These are phyloP conservation scores for Cryptosporidium ubiquitum DNA, from an alignment of 169 alveolate genomes.

Conservation along the genomic window DNA sequence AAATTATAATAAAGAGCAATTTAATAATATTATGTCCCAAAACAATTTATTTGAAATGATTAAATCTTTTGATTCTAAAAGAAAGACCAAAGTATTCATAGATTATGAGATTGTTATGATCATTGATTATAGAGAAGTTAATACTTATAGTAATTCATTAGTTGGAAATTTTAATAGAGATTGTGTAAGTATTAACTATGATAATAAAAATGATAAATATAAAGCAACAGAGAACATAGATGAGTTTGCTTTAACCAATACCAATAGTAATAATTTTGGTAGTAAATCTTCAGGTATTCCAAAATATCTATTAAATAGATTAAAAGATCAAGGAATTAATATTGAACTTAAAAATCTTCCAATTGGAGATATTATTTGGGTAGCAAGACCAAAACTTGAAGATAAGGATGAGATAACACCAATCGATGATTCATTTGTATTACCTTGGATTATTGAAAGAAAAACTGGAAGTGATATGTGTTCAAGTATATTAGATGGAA, in stretches of 20 bases:
- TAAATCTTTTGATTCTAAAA: background rate
- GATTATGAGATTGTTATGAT: conserved; percentile 70
- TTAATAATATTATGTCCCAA: background rate
- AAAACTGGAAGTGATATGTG: conserved; percentile 85
- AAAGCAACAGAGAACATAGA: background rate
- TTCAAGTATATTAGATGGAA: conserved; percentile 86
- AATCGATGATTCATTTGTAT: conserved; percentile 79
- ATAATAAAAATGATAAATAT: background rate
- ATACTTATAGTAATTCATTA: background rate
- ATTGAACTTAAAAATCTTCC: conserved; percentile 63
- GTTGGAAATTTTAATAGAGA: background rate
- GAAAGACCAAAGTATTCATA: background rate
- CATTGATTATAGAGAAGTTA: conserved; percentile 68
- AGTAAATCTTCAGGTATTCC: conserved; percentile 62
- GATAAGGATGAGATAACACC: conserved; percentile 60
- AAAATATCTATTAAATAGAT: conserved; percentile 28
- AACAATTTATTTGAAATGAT: background rate
- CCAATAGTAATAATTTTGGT: background rate
- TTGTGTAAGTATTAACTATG: background rate
- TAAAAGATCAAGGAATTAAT: conserved; percentile 33
- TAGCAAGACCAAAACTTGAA: conserved; percentile 55
- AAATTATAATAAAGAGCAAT: conserved; percentile 13
- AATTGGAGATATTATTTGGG: conserved; percentile 68
- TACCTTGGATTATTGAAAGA: conserved; percentile 87
- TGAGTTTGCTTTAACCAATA: background rate